phyloP scores from a whole-genome alignment of 225 moss, liverwort and hornwort genomes.

The Antitrichia curtipendula region DNA sequence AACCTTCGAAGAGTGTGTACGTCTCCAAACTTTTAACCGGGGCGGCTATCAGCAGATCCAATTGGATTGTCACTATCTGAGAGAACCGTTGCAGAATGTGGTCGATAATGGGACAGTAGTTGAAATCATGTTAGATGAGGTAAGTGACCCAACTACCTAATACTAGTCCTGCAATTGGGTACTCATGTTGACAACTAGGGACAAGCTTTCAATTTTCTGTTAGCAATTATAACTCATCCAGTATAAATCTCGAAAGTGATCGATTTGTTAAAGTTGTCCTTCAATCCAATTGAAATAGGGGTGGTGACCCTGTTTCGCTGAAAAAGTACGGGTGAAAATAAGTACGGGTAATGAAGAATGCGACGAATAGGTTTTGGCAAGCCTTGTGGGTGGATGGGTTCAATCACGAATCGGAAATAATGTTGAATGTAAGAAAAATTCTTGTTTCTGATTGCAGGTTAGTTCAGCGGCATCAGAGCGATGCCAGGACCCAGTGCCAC shows the following conservation, averaged over 20 bases:
- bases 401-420: neutral
- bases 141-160: conserved; percentile 18
- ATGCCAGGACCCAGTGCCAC: conserved; percentile 79
- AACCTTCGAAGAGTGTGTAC: conserved; percentile 95
- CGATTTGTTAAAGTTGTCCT: neutral
- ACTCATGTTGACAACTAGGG: neutral
- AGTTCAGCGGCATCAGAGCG: conserved; percentile 85
- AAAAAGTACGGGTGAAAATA: neutral
- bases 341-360: neutral
- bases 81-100: conserved; percentile 70
- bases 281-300: neutral
- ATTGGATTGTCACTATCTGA: conserved; percentile 79
- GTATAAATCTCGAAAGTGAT: neutral
- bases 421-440: neutral
- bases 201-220: neutral
- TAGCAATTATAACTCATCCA: neutral
- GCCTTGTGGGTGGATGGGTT: neutral
- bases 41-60: conserved; percentile 99
- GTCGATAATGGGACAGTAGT: conserved; percentile 78
- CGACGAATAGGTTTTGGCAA: neutral
- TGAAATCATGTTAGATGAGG: conserved; percentile 91
- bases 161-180: neutral
- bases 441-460: conserved; percentile 38
- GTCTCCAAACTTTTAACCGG: conserved; percentile 90
- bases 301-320: neutral